Percentiles rank a stretch among this genome's conserved stretches.
Conservation (phyloP, 1,139 yeast species). For the Saccharomyces hybrid region DNA sequence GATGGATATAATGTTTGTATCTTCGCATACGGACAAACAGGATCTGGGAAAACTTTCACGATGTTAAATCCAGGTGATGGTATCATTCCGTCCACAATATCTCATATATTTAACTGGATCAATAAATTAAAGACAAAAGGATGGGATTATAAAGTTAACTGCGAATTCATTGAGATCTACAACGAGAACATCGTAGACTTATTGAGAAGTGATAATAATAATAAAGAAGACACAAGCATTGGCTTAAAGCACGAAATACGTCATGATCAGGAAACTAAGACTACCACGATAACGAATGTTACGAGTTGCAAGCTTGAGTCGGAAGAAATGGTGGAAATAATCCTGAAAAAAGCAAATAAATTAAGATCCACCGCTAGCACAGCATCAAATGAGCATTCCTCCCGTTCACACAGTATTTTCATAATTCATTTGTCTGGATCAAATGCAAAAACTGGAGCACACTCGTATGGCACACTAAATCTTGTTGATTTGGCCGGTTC, state of each 20-base stretch:
- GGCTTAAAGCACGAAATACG: constrained; percentile 56
- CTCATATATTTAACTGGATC: constrained; percentile 61
- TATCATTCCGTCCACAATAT: constrained; percentile 71
- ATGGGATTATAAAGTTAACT: constrained; percentile 59
- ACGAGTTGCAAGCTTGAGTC: constrained; percentile 43
- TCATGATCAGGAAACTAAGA: constrained; percentile 49
- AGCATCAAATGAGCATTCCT: constrained; percentile 69
- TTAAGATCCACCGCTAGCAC: constrained; percentile 81
- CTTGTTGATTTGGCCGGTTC: constrained; percentile 84
- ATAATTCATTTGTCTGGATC: constrained; percentile 52
- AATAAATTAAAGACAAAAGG: constrained; percentile 44
- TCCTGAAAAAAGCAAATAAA: constrained; percentile 48
- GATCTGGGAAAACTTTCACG: constrained; percentile 91
- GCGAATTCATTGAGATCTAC: constrained; percentile 84
- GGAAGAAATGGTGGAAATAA: constrained; percentile 42
- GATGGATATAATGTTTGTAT: constrained; percentile 92
- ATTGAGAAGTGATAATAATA: constrained; percentile 31
- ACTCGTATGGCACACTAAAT: constrained; percentile 56
- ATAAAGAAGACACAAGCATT: constrained; percentile 25
- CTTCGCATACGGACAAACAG: constrained; percentile 96
- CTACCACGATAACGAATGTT: constrained; percentile 56
- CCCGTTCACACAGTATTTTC: constrained; percentile 67
- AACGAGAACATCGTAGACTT: constrained; percentile 75
- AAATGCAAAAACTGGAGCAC: constrained; percentile 44
- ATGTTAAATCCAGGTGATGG: constrained; percentile 74